Conservation (phyloP, 352 stramenopile genomes). For the Phytophthora lateralis region DNA sequence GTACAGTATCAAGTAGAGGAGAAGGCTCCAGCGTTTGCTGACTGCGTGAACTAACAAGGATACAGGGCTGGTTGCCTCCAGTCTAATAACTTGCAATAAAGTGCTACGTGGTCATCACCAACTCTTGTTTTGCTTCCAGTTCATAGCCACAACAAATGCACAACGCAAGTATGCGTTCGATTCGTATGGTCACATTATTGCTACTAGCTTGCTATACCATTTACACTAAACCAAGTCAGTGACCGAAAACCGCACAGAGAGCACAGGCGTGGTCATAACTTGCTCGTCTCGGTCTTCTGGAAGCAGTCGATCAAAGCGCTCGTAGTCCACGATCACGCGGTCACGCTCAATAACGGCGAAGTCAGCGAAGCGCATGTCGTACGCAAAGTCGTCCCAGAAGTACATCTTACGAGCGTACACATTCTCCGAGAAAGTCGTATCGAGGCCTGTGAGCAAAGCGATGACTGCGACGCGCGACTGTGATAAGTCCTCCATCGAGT, state of each 20-base stretch:
- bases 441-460: constrained; percentile 77
- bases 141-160: too few relatives aligned
- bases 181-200: too few relatives aligned
- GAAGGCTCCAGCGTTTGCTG: neutral
- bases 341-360: constrained; percentile 77
- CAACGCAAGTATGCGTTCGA: too few relatives aligned
- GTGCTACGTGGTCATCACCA: constrained; percentile 1
- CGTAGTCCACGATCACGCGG: constrained; percentile 69
- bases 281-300: constrained; percentile 39
- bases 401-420: constrained; percentile 90
- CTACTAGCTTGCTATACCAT: neutral
- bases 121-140: neutral
- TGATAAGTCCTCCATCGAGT: constrained; percentile 71
- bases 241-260: constrained; percentile 17
- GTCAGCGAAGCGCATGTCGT: constrained; percentile 77
- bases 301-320: constrained; percentile 64
- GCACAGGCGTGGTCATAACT: constrained; percentile 29
- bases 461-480: constrained; percentile 80
- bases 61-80: constrained; percentile 7
- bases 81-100: constrained; percentile 32
- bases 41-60: constrained; percentile 11
- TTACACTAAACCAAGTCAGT: constrained; percentile 25
- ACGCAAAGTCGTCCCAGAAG: constrained; percentile 89
- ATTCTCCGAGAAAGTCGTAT: constrained; percentile 87
- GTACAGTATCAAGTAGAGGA: constrained; percentile 5